These are phyloP conservation scores for Dalechampia spathulata DNA, from an alignment of 441 rosid genomes.

Conservation along the genomic window DNA sequence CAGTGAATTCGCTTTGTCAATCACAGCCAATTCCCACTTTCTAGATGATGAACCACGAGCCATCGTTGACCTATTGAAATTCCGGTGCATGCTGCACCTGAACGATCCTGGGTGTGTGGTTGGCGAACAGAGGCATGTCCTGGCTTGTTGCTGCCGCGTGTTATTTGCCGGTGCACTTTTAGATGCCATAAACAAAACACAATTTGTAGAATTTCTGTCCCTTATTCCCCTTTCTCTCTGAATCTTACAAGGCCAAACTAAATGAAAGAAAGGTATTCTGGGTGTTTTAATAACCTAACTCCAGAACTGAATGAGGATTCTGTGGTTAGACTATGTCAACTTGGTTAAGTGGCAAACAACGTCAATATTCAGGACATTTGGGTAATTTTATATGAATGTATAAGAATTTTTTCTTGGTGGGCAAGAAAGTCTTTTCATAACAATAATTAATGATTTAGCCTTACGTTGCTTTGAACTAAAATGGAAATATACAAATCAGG, in stretches of 20 bases:
- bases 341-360: not conserved
- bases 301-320: not conserved
- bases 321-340: no score
- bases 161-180: conserved; percentile 3
- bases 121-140: conserved; percentile 49
- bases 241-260: conserved; percentile 12
- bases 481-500: not conserved
- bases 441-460: not conserved
- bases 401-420: not conserved
- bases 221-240: not conserved
- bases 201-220: no score
- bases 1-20: conserved; percentile 17
- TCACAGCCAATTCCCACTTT: conserved; percentile 5
- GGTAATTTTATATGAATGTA: not conserved
- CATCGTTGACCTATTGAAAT: not conserved
- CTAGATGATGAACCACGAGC: not conserved
- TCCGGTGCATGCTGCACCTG: conserved; percentile 46
- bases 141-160: conserved; percentile 17
- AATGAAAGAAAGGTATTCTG: not conserved
- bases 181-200: conserved; percentile 15
- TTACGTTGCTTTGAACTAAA: not conserved
- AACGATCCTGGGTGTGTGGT: conserved; percentile 56
- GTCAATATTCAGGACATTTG: not conserved
- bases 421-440: not conserved
- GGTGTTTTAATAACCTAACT: conserved; percentile 11